Base-by-base conservation (phyloP, 75 land plant species). In the Selaginella moellendorffii region DNA sequence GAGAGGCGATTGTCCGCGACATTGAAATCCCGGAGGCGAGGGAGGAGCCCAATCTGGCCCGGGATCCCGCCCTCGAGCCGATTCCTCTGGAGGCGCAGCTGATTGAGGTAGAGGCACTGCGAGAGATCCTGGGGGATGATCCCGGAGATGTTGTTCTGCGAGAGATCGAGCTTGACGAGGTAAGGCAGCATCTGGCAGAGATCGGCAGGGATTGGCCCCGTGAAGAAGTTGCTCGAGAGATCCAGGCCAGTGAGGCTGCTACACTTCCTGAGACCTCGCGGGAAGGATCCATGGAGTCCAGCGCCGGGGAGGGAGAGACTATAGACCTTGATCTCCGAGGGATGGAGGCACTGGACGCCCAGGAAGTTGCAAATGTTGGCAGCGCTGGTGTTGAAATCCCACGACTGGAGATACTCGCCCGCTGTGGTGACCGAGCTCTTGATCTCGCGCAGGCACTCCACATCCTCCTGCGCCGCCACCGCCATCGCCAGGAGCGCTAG, bases 341-440 rank as follows among this genome's bases (percentile, higher is more conserved):
- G 60, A 64, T 84, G 85, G 81, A 85, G 83, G 68, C 90, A 90
- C 1, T 78, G 76, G 1, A 86, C 78, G 30, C 96, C 96, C 18
- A 23, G 46, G 62, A 87, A 90, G 0, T 63, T 66, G 63, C 91
- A 90, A 26, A 86, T 78, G 66, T 54, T 74, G n/a, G n/a, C n/a
- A n/a, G n/a, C n/a, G 17, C 65, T 26, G 65, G 75, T 75, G 29
- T 54, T 54, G 63, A 82, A 82, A 21, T 66, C 66, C 92, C 92
- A 86, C 25, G 74, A 63, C 8, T 18, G 27, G 5, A 87, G 78
- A 58, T 56, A 65, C 21, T 31, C 52, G 0, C 21, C 19, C 24
- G 85, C 80, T 52, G 84, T 85, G 0, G 72, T 65, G 1, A 88
- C 59, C 0, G 87, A 70, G 0, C 28, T 23, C 29, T 77, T 70